Percentiles rank a stretch among this genome's conserved stretches.
phyloP scores from a whole-genome alignment of 805 yeast species.

The Sungouiella blattae region DNA sequence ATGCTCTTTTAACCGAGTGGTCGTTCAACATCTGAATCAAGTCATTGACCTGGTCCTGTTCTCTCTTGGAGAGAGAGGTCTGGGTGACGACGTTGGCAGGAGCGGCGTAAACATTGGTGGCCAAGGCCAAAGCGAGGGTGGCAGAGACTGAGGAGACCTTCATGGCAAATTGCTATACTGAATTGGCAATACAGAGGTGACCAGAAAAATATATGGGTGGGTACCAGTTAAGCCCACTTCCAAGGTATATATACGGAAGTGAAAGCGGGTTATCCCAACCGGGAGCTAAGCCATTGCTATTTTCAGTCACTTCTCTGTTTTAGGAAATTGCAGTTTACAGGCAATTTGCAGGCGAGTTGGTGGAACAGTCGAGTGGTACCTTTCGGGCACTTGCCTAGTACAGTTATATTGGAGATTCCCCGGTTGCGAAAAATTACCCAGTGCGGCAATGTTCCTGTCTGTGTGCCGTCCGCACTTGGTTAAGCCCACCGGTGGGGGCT shows the following conservation, averaged over 20 bases:
- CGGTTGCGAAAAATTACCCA: slow-evolving; percentile 1
- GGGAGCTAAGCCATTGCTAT: too few species aligned
- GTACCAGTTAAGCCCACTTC: too few species aligned
- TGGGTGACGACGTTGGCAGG: slow-evolving; percentile 13
- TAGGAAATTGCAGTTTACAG: not conserved
- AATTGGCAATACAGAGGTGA: too few species aligned
- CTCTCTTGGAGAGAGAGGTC: slow-evolving; percentile 13
- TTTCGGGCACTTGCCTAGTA: not conserved
- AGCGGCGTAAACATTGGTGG: slow-evolving; percentile 14
- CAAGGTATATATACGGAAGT: too few species aligned
- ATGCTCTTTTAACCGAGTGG: slow-evolving; percentile 28
- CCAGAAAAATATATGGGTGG: too few species aligned
- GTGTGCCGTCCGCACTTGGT: too few species aligned
- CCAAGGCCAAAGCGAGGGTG: slow-evolving; percentile 16
- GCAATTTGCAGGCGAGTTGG: too few species aligned
- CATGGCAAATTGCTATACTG: too few species aligned
- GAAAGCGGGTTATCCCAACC: too few species aligned
- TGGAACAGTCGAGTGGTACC: too few species aligned
- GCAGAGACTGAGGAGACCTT: slow-evolving; percentile 12
- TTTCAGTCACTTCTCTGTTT: not conserved
- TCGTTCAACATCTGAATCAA: slow-evolving; percentile 27
- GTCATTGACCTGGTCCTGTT: slow-evolving; percentile 19
- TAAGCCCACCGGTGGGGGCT: too few species aligned
- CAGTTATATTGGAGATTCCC: not conserved
- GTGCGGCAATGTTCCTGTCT: not conserved